A percentile compares a stretch with the other conserved stretches of the same genome.
These are phyloP conservation scores for Chalaropsis thielavioides DNA, from an alignment of 2,329 filamentous ascomycete species.

Conservation along the genomic window DNA sequence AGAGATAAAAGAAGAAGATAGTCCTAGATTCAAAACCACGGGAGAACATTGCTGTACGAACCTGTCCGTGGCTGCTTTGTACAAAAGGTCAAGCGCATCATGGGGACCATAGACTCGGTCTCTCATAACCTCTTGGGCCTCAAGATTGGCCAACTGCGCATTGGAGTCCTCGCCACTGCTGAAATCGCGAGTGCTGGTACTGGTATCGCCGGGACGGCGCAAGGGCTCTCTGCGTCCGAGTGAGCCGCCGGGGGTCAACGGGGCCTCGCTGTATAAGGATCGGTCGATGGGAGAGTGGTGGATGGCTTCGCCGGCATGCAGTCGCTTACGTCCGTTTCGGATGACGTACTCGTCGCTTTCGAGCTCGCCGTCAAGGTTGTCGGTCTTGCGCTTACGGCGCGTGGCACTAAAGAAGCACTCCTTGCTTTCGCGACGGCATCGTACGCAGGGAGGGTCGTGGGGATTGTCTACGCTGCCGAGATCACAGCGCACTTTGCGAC, in stretches of 20 bases:
- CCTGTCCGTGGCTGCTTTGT: constrained; percentile 65
- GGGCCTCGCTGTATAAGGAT: constrained; percentile 37
- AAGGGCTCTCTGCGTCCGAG: constrained; percentile 52
- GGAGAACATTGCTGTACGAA: constrained; percentile 24
- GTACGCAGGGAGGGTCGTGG: constrained; percentile 81
- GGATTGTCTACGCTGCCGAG: constrained; percentile 77
- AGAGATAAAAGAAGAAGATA: neutral
- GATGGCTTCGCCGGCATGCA: constrained; percentile 26
- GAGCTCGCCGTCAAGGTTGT: constrained; percentile 38
- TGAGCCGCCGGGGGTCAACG: constrained; percentile 51
- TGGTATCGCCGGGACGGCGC: constrained; percentile 39
- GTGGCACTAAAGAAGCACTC: constrained; percentile 96
- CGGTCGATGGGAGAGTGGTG: constrained; percentile 28
- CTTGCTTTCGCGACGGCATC: constrained; percentile 88
- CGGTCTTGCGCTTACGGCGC: constrained; percentile 74
- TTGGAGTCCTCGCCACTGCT: constrained; percentile 39
- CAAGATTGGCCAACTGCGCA: constrained; percentile 48
- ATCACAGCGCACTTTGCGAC: constrained; percentile 48
- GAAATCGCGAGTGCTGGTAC: constrained; percentile 22
- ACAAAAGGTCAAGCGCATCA: constrained; percentile 80
- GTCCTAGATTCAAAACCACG: constrained; percentile 12
- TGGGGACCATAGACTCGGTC: constrained; percentile 76
- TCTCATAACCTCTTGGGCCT: constrained; percentile 50
- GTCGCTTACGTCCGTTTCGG: constrained; percentile 58
- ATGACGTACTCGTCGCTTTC: constrained; percentile 51